Base-by-base conservation (phyloP, 495 filamentous ascomycete species). In the Achaetomiella virescens region DNA sequence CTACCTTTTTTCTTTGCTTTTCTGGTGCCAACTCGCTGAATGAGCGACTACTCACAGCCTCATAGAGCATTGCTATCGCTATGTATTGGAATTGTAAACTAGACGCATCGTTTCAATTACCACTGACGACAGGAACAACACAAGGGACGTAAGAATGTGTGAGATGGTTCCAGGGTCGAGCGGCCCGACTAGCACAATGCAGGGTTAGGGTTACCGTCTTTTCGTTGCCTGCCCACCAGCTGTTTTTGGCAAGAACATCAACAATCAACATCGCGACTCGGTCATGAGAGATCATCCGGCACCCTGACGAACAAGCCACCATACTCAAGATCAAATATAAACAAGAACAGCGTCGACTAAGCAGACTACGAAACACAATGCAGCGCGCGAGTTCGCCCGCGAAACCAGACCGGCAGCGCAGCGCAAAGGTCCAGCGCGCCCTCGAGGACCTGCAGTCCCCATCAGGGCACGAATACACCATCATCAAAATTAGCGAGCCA, bases 401-500 rank as follows among this genome's bases (percentile, higher is more conserved):
- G 29, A 52, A 55, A 62, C 17, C 24, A 12, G 45, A 42, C 60
- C 48, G 57, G 33, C 56, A 57, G 15, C 61, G 58, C 46, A 55
- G 60, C 8, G 37, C 52, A 36, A 52, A 70, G 14, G 63, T 70
- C 22, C 65, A 74, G n/a, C 49, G 56, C 54, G 46, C 57, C 22
- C 45, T 70, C 45, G 55, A 67, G 15, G 54, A 56, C 8, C 63
- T 84, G 1, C 62, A 77, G 36, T 52, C 73, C n/a, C 12, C 61
- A 33, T 15, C 59, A 10, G 61, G 72, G 29, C 68, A 82, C 40
- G 81, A 83, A 57, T 77, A 91, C 48, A 83, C 84, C 52, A 87
- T 95, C 59, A 72, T 92, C 58, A 82, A 82, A 49, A 81, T 91
- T 65, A 85, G 84, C 66, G 88, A 91, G 61, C 84, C 85, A 44